Evolutionary conservation across 108 stramenopile genomes (phyloP), one percentile per base, ranked within the genome.

Genomic region (Cyclostephanos tholiformis): DNA sequence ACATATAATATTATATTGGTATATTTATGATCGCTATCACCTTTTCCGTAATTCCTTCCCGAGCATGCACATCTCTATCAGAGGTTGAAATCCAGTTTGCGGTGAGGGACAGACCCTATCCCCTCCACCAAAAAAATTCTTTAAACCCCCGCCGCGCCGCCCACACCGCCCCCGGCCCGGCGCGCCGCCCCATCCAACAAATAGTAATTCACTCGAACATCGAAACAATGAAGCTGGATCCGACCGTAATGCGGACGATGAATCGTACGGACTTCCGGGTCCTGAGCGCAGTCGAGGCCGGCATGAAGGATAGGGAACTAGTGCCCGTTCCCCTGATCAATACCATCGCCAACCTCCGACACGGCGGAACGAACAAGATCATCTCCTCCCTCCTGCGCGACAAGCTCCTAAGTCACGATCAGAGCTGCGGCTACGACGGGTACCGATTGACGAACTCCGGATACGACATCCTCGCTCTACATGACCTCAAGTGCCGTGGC

Each of bases 401-500:
- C 85, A 99, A 99, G 69, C 80, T 99, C 22, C 74, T 99, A 17
- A 86, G 88, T 60, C 98, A 98, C 71, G 97, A 98, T 67, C 80
- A 89, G 50, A 83, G 87, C 19, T 92, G 94, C 52, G 93, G 93
- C 16, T 97, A 97, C 79, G 93, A 96, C 67, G 95, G 98, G n/a
- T 99, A 99, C 75, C 86, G 98, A 6, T 74, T 99, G 25, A 99
- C 98, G 38, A 97, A 94, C 60, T 83, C 84, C 0, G 99, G 99
- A 0, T 99, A 98, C 70, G 99, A 99, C 73, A 95, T 98, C 56
- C 77, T 99, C 61, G 97, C 99, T 16, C 77, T 99, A 59, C 80
- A 91, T 58, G 84, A 91, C 65, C 69, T 99, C 35, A 91, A 94
- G 48, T 43, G 67, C 1, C 71, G 97, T 17, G 93, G 93, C 14